Conservation (phyloP, 306 rosid species). For the Styphnolobium japonicum region DNA sequence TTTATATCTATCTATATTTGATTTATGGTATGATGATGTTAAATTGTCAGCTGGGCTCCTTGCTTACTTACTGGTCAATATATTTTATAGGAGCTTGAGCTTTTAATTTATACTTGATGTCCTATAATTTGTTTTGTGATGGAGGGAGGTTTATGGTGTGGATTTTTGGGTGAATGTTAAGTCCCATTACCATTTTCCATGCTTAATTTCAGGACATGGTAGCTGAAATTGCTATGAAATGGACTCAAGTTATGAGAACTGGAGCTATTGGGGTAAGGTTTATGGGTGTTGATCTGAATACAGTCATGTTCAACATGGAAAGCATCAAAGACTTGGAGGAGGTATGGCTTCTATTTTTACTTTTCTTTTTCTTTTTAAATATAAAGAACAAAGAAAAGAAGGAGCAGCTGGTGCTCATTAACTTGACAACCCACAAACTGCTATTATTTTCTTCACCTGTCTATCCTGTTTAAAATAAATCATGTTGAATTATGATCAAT, state of each 20-base stretch:
- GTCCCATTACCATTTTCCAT: not conserved
- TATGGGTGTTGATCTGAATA: conserved; percentile 73
- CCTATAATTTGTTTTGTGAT: conserved; percentile 1
- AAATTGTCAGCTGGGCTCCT: not conserved
- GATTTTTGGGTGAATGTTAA: conserved; percentile 1
- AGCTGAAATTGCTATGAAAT: conserved; percentile 71
- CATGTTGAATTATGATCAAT: not conserved
- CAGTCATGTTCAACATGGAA: conserved; percentile 89
- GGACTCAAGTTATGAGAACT: conserved; percentile 80
- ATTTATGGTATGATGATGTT: not conserved
- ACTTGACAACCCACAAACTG: not conserved
- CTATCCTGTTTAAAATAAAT: not conserved
- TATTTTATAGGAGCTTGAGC: not conserved
- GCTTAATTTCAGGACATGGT: conserved; percentile 62
- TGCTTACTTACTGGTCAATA: not conserved
- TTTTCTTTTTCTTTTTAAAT: not conserved
- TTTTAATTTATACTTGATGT: not conserved
- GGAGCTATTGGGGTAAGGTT: conserved; percentile 73
- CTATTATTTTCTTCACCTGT: not conserved
- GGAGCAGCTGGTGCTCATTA: not conserved
- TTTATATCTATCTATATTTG: not conserved
- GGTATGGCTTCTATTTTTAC: conserved; percentile 39
- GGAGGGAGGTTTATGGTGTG: conserved; percentile 3
- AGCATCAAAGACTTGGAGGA: conserved; percentile 67
- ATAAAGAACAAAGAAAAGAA: not conserved